A percentile compares a stretch with the other conserved stretches of the same genome.
These are phyloP conservation scores for Peniophora sp. DNA, from an alignment of 1,284 basidiomycete genomes.

Conservation along the genomic window DNA sequence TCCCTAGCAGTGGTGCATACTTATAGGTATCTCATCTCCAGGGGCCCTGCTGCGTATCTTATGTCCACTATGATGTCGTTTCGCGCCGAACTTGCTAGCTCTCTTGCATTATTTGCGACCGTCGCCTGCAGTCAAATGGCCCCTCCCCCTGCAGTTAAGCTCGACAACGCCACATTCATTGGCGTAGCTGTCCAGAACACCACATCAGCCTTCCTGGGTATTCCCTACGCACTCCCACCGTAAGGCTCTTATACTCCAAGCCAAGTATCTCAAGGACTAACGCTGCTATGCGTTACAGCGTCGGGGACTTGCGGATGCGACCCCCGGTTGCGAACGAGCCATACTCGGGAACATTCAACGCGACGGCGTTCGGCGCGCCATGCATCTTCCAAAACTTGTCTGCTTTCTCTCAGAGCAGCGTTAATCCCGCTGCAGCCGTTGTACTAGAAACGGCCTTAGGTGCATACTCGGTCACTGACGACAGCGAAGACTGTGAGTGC, in stretches of 20 bases:
- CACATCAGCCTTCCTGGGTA: constrained; percentile 36
- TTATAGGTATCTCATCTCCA: no score
- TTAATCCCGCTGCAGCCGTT: background rate
- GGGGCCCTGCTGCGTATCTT: no score
- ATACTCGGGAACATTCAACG: constrained; percentile 25
- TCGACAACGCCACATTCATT: constrained; percentile 13
- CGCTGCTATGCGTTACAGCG: no score
- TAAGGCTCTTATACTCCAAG: constrained; percentile 12
- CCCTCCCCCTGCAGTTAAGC: constrained; percentile 5
- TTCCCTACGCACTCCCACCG: constrained; percentile 43
- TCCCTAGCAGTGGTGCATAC: no score
- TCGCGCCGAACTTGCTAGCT: no score
- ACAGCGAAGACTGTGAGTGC: constrained; percentile 14
- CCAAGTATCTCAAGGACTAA: background rate
- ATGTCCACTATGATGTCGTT: no score
- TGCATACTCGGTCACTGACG: background rate
- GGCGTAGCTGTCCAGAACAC: constrained; percentile 8
- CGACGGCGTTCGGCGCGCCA: background rate
- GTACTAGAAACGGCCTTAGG: background rate
- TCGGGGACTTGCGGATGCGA: constrained; percentile 28
- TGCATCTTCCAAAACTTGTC: background rate
- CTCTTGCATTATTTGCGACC: no score
- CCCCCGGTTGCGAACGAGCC: constrained; percentile 33
- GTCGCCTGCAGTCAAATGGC: no score
- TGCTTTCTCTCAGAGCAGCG: no score